These are phyloP conservation scores for Candida glucosophila DNA, from an alignment of 1,139 yeast genomes.

Conservation along the genomic window DNA sequence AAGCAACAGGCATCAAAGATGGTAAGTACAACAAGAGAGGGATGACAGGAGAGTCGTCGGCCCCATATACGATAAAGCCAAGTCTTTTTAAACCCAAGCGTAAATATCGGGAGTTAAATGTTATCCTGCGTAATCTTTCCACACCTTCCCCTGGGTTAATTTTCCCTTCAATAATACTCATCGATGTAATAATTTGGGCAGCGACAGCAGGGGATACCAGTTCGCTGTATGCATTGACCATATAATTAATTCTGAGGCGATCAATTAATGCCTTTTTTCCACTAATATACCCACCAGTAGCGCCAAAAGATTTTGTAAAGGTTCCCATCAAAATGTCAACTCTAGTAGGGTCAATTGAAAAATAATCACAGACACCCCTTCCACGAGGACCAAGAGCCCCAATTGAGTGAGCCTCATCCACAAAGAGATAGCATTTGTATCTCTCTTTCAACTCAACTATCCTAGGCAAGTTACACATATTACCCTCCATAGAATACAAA, in stretches of 20 bases:
- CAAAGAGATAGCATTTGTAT: constrained; percentile 82
- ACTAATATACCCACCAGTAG: constrained; percentile 95
- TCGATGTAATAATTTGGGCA: constrained; percentile 77
- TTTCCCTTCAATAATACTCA: constrained; percentile 72
- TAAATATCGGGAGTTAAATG: constrained; percentile 89
- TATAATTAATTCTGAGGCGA: constrained; percentile 61
- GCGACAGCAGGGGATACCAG: constrained; percentile 85
- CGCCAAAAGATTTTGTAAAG: constrained; percentile 94
- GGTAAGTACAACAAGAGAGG: constrained; percentile 86
- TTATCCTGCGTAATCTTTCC: constrained; percentile 85
- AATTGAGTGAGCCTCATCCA: constrained; percentile 97
- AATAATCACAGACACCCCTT: constrained; percentile 91
- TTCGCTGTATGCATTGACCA: constrained; percentile 75
- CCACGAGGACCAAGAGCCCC: constrained; percentile 96
- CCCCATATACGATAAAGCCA: constrained; percentile 91
- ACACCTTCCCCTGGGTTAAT: constrained; percentile 88
- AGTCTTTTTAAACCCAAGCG: constrained; percentile 83
- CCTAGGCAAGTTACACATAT: constrained; percentile 77
- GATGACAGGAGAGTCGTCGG: constrained; percentile 93
- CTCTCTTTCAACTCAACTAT: constrained; percentile 69
- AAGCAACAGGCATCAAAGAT: constrained; percentile 87
- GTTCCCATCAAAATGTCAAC: constrained; percentile 96
- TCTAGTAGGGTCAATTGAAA: constrained; percentile 63
- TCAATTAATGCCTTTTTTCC: constrained; percentile 64
- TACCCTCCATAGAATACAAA: constrained; percentile 96